A percentile compares a stretch with the other conserved stretches of the same genome.
phyloP scores from a whole-genome alignment of 345 rosid species.

The Eucalyptus sideroxylon region DNA sequence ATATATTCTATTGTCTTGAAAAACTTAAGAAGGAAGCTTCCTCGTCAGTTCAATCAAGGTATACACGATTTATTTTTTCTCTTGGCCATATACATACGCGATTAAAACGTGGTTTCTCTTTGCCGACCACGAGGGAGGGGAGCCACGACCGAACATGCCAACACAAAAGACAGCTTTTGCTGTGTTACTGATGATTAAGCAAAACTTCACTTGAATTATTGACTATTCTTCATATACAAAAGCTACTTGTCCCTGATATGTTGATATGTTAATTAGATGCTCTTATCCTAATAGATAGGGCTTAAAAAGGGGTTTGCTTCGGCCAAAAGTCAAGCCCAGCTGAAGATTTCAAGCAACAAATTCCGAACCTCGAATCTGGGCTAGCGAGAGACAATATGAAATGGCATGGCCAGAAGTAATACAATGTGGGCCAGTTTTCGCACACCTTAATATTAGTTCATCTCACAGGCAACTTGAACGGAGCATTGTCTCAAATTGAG shows the following conservation, averaged over 20 bases:
- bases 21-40: background rate
- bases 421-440: background rate
- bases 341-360: background rate
- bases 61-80: background rate
- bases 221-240: background rate
- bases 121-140: background rate
- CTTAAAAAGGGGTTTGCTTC: background rate
- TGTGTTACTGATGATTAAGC: too few species aligned
- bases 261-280: background rate
- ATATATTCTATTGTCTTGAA: background rate
- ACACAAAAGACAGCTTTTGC: background rate
- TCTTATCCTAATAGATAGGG: background rate
- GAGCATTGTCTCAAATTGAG: background rate
- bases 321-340: background rate
- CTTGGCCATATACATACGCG: background rate
- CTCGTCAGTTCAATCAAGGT: background rate
- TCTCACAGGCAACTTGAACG: rapidly evolving
- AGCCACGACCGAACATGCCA: background rate
- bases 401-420: background rate
- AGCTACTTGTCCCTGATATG: background rate
- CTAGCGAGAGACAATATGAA: background rate
- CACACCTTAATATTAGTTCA: background rate
- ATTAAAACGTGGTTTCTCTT: background rate
- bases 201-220: background rate
- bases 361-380: background rate